A percentile compares a stretch with the other conserved stretches of the same genome.
These are phyloP conservation scores for Sarocladium oryzae DNA, from an alignment of 2,329 filamentous ascomycete species.

Conservation along the genomic window DNA sequence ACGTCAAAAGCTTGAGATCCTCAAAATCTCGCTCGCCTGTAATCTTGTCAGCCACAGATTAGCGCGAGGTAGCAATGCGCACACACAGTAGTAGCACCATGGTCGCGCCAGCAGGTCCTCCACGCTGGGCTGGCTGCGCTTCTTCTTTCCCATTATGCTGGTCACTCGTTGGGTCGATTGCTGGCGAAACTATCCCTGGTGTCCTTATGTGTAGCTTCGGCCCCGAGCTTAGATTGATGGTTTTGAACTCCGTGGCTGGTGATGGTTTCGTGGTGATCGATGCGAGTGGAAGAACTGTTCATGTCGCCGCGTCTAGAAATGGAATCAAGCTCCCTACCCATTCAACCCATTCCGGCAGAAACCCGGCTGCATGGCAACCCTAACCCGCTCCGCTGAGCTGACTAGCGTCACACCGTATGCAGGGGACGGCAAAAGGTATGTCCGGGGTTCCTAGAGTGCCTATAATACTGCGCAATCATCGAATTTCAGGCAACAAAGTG, in stretches of 20 bases:
- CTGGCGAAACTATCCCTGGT: too few relatives aligned
- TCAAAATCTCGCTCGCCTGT: constrained; percentile 90
- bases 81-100: constrained; percentile 94
- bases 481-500: too few relatives aligned
- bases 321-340: background rate
- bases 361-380: background rate
- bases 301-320: too few relatives aligned
- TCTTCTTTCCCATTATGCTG: constrained; percentile 74
- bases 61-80: background rate
- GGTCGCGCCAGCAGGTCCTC: constrained; percentile 82
- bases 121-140: constrained; percentile 76
- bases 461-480: too few relatives aligned
- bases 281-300: too few relatives aligned
- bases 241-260: too few relatives aligned
- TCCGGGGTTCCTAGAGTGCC: too few relatives aligned
- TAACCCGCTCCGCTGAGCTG: background rate
- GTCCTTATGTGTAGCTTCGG: too few relatives aligned
- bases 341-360: background rate
- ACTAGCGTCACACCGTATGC: too few relatives aligned
- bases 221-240: too few relatives aligned
- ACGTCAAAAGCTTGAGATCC: constrained; percentile 91
- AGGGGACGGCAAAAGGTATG: too few relatives aligned
- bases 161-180: background rate
- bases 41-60: constrained; percentile 19
- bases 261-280: too few relatives aligned